Base-by-base conservation (phyloP, 371 early-diverging fungal genomes). In the Apophysomyces elegans region DNA sequence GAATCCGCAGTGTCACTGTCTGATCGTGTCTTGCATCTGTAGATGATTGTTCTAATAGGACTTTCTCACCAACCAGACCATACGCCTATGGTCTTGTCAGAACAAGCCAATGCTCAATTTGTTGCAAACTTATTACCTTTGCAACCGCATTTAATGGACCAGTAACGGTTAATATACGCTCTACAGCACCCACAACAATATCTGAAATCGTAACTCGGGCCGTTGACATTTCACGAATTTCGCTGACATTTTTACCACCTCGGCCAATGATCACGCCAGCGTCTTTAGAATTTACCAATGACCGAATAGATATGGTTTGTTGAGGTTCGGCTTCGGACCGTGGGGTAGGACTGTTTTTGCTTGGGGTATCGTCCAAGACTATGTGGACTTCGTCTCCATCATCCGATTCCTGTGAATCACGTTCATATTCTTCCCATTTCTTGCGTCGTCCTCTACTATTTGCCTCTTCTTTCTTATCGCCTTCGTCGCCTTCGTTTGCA, bases 231-330 rank as follows among this genome's bases (percentile, higher is more conserved):
- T 92, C 91, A 41, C 93, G 86, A 61, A 94, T 90, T 54, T 93
- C 92, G 45, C 86, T 87, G 5, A 94, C 89, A 68, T 93, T 92
- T 61, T 87, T 86, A 47, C 95, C 95, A 26, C 82, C 85, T 64
- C 91, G 89, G 12, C 95, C 95, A 73, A 95, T 93, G 63, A 94
- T 86, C 9, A 95, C 84, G 63, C 88, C 93, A 14, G 94, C 94
- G 71, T 94, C 95, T 70, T 90, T 91, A 54, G 91, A 89, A 39
- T 88, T 83, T 8, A 95, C 88, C 38, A 95, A 78, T 0, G 93
- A 90, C 5, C 94, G 87, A 72, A 94, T 70, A 0, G 88, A 69
- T 7, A 80, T 67, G n/a, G 60, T 57, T 66, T 56, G 58, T 37
- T 58, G 58, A 16, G 54, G 7, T 50, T 50, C 54, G 21, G 54